Conservation (phyloP, 2,329 filamentous ascomycete genomes). For the Dothideomycetes sp. region DNA sequence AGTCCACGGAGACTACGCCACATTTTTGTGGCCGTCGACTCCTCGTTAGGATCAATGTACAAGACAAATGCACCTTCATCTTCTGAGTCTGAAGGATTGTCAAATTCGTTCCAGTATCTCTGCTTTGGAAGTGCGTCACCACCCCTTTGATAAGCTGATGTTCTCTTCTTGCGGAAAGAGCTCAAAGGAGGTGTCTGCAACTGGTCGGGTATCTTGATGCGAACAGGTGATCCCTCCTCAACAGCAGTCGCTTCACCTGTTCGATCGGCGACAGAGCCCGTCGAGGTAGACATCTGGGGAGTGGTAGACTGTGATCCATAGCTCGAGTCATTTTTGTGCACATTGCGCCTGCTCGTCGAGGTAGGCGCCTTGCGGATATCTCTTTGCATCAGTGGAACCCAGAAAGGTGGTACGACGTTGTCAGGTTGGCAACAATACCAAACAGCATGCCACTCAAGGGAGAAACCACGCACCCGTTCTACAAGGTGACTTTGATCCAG, state of each 20-base stretch:
- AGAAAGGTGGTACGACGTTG: slow-evolving; percentile 39
- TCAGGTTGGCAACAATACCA: slow-evolving; percentile 38
- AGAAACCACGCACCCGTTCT: slow-evolving; percentile 46
- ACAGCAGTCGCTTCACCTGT: slow-evolving; percentile 20
- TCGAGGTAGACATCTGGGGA: slow-evolving; percentile 29
- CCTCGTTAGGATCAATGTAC: slow-evolving; percentile 62
- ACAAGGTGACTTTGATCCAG: slow-evolving; percentile 42
- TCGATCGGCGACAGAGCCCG: slow-evolving; percentile 26
- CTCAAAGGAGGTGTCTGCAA: slow-evolving; percentile 32
- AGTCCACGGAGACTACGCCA: slow-evolving; percentile 6
- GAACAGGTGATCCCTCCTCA: slow-evolving; percentile 16
- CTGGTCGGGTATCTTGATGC: slow-evolving; percentile 27
- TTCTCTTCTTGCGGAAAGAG: slow-evolving; percentile 36
- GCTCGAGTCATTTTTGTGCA: slow-evolving; percentile 15
- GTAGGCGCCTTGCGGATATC: slow-evolving; percentile 47
- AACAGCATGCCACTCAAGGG: slow-evolving; percentile 44
- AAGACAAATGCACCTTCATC: slow-evolving; percentile 56
- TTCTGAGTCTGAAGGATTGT: slow-evolving; percentile 63
- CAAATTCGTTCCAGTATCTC: slow-evolving; percentile 79
- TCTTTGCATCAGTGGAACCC: slow-evolving; percentile 38
- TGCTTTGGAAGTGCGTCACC: slow-evolving; percentile 21
- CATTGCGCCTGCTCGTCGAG: slow-evolving; percentile 22
- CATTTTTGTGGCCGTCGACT: slow-evolving; percentile 47
- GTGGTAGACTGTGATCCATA: slow-evolving; percentile 21
- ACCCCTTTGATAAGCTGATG: slow-evolving; percentile 23